Evolutionary conservation across 2,329 filamentous ascomycete species (phyloP).

Genomic region (Gnomoniopsis sp.): DNA sequence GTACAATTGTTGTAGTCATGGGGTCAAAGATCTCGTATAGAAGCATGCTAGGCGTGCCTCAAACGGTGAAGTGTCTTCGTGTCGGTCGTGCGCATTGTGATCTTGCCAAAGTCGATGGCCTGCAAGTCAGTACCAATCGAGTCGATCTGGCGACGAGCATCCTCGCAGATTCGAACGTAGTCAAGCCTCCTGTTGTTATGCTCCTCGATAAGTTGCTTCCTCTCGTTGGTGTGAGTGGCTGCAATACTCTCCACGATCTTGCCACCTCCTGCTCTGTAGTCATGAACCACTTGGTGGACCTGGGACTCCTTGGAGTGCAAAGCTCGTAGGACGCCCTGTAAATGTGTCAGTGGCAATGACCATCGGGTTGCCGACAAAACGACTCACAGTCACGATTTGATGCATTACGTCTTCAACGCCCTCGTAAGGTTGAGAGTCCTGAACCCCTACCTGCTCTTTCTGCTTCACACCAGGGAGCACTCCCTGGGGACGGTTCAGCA

Average conservation of each 20-base stretch:
- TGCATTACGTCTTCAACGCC: constrained; percentile 14
- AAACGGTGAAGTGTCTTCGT: neutral
- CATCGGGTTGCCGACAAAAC: no score
- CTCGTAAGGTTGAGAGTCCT: neutral
- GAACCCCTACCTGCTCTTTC: neutral
- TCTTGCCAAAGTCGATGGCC: neutral
- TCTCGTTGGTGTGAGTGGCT: constrained; percentile 2
- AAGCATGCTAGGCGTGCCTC: neutral
- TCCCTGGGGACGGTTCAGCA: neutral
- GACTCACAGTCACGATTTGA: constrained; percentile 13
- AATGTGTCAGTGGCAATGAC: neutral
- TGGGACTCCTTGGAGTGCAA: constrained; percentile 9
- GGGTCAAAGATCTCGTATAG: no score
- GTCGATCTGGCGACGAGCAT: neutral
- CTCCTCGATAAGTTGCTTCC: neutral
- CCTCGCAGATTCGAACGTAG: neutral
- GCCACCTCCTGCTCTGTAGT: constrained; percentile 5
- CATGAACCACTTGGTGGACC: constrained; percentile 1
- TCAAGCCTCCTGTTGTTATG: constrained; percentile 3
- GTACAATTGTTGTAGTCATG: no score
- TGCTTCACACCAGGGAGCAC: neutral
- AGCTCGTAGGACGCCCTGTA: constrained; percentile 9
- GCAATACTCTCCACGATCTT: constrained; percentile 2
- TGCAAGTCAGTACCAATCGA: neutral
- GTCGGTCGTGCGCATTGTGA: neutral